A percentile compares a stretch with the other conserved stretches of the same genome.
Evolutionary conservation across 352 stramenopile species (phyloP).

Genomic region (Phytopythium litorale): DNA sequence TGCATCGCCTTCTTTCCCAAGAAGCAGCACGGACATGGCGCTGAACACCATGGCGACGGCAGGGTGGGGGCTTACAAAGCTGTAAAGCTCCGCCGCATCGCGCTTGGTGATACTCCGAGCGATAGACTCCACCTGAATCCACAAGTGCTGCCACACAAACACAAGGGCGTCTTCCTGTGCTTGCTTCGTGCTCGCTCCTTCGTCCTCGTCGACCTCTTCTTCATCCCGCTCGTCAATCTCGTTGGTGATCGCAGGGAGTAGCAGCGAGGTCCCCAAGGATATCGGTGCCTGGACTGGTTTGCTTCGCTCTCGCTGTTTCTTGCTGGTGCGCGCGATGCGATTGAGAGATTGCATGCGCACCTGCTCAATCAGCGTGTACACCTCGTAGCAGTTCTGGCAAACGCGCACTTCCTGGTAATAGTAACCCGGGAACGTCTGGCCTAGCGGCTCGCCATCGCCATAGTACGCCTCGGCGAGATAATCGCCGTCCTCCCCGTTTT

Average conservation of each 20-base stretch:
- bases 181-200: not conserved
- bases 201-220: conserved; percentile 3
- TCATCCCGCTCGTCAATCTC: conserved; percentile 15
- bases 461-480: conserved; percentile 77
- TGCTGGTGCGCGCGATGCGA: conserved; percentile 27
- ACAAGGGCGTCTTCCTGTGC: not conserved
- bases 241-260: conserved; percentile 1
- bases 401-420: conserved; percentile 84
- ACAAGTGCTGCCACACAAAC: conserved; percentile 33
- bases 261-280: too few relatives aligned
- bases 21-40: conserved; percentile 48
- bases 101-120: conserved; percentile 43
- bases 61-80: conserved; percentile 73
- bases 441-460: conserved; percentile 68
- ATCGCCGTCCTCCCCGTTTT: conserved; percentile 68
- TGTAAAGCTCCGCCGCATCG: conserved; percentile 76
- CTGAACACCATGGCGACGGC: conserved; percentile 75
- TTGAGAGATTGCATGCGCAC: conserved; percentile 63
- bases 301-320: conserved; percentile 10
- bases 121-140: conserved; percentile 26
- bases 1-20: conserved; percentile 36
- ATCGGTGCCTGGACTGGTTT: conserved; percentile 3
- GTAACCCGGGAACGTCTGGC: conserved; percentile 71
- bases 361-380: conserved; percentile 76
- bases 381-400: conserved; percentile 70